Conservation (phyloP, 2,329 filamentous ascomycete species). For the Dactylellina drechsleri region DNA sequence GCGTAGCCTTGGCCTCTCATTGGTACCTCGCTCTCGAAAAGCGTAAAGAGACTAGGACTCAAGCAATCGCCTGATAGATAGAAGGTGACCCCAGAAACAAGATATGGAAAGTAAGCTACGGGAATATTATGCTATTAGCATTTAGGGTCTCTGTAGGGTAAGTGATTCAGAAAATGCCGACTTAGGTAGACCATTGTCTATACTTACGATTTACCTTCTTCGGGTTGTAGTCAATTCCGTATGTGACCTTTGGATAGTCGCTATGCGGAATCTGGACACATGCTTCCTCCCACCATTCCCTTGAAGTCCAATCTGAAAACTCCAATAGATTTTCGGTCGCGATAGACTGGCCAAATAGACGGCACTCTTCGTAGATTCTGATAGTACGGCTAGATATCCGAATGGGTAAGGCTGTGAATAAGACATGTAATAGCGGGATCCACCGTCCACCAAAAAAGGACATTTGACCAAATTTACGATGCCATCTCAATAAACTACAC, state of each 20-base stretch:
- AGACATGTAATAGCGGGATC: too few relatives aligned
- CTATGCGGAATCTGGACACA: constrained; percentile 27
- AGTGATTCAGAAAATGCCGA: too few relatives aligned
- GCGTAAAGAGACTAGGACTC: constrained; percentile 1
- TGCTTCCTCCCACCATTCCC: constrained; percentile 10
- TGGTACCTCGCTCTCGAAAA: constrained; percentile 1
- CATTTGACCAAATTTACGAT: too few relatives aligned
- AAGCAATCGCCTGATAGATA: constrained; percentile 3
- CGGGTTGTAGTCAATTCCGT: constrained; percentile 22
- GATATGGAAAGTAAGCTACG: constrained; percentile 24
- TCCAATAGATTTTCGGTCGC: neutral
- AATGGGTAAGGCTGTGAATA: too few relatives aligned
- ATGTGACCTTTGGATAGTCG: neutral
- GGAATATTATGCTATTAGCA: neutral
- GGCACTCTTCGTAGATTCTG: neutral
- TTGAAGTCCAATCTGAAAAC: constrained; percentile 23
- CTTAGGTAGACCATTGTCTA: neutral
- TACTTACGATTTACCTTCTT: constrained; percentile 29
- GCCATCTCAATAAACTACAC: too few relatives aligned
- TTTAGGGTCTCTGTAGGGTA: neutral
- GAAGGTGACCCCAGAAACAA: constrained; percentile 6
- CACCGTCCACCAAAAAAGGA: too few relatives aligned
- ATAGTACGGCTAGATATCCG: neutral
- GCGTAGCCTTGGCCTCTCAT: neutral
- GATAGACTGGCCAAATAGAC: neutral